Conservation (phyloP, 345 rosid genomes). For the Aquilaria sinensis region DNA sequence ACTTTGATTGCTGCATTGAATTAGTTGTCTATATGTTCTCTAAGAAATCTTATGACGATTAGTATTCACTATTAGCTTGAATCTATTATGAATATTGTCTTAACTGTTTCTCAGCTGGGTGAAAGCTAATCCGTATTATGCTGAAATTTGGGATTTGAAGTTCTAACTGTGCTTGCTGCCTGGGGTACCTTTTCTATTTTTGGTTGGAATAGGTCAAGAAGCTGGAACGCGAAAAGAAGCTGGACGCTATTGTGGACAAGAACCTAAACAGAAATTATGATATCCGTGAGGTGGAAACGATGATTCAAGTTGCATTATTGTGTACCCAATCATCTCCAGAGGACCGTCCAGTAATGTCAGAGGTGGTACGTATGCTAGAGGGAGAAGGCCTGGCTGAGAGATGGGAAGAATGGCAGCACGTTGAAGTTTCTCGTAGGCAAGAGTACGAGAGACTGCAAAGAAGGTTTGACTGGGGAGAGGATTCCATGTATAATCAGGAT, state of each 20-base stretch:
- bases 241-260: slow-evolving; percentile 78
- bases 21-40: no score
- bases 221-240: slow-evolving; percentile 76
- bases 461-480: slow-evolving; percentile 82
- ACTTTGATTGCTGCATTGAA: no score
- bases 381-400: slow-evolving; percentile 96
- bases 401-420: slow-evolving; percentile 98
- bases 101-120: no score
- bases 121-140: no score
- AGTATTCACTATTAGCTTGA: no score
- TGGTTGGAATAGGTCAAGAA: slow-evolving; percentile 73
- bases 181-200: neutral
- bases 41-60: no score
- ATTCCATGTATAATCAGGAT: slow-evolving; percentile 71
- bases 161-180: neutral
- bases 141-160: no score
- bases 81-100: no score
- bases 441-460: slow-evolving; percentile 78
- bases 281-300: slow-evolving; percentile 75
- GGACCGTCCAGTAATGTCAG: slow-evolving; percentile 89
- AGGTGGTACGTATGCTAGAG: slow-evolving; percentile 92
- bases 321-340: slow-evolving; percentile 88
- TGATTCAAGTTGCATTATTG: slow-evolving; percentile 86
- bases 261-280: slow-evolving; percentile 50
- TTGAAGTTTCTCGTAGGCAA: slow-evolving; percentile 76